phyloP scores from a whole-genome alignment of 169 alveolate genomes.

The Cryptosporidium ryanae region DNA sequence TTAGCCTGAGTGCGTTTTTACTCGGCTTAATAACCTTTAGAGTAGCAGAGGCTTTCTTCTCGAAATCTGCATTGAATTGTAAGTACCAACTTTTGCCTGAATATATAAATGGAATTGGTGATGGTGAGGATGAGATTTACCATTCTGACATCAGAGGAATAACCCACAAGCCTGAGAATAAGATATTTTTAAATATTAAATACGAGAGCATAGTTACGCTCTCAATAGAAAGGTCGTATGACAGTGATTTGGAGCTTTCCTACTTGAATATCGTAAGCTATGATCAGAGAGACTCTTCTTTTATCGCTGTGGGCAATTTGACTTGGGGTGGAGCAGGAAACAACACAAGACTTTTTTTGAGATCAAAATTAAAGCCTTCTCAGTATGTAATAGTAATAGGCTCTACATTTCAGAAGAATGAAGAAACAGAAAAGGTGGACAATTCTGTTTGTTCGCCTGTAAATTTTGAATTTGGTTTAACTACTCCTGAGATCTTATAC shows the following conservation, averaged over 20 bases:
- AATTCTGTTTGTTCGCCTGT: constrained; percentile 41
- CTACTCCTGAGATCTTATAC: constrained; percentile 15
- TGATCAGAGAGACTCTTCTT: neutral
- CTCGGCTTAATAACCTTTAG: neutral
- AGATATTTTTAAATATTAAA: constrained; percentile 12
- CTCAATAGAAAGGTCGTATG: constrained; percentile 54
- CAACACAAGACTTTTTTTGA: constrained; percentile 49
- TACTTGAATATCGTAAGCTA: neutral
- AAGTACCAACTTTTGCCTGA: constrained; percentile 61
- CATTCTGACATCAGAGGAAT: constrained; percentile 51
- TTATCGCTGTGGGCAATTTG: constrained; percentile 9
- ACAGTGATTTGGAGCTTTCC: constrained; percentile 52
- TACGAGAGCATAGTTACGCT: constrained; percentile 43
- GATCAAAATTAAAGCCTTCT: constrained; percentile 31
- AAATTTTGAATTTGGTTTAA: constrained; percentile 57
- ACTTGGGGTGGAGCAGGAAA: constrained; percentile 75
- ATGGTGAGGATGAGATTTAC: constrained; percentile 43
- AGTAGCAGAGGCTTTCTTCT: neutral
- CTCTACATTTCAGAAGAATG: constrained; percentile 40
- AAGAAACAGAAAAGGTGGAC: constrained; percentile 36
- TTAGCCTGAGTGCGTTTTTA: neutral
- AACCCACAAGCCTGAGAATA: constrained; percentile 50
- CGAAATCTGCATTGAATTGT: constrained; percentile 42
- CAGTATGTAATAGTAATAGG: constrained; percentile 32
- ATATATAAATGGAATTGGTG: constrained; percentile 44